Evolutionary conservation across 306 rosid species (phyloP), one percentile per base, ranked within the genome.

Genomic region (Lupinus albus): DNA sequence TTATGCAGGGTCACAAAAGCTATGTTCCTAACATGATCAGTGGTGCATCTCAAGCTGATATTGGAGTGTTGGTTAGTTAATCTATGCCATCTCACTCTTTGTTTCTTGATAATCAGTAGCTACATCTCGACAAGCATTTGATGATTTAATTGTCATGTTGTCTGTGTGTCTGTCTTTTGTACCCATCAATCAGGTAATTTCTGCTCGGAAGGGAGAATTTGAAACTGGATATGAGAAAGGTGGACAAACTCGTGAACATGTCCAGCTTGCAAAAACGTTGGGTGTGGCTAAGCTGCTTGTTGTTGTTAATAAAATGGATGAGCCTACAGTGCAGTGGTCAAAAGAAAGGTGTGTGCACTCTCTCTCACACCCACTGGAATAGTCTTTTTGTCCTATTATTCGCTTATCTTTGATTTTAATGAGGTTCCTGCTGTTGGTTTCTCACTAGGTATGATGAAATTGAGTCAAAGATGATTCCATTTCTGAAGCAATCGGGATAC

Each of bases 171-270:
- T 42, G 6, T 36, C 48, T 15, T 30, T 18, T 70, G 9, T 61
- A 42, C 17, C 68, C 70, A 12, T 16, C 76, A 38, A 16, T 11
- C 55, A 94, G 99, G 97, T 94, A 54, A 91, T 94, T 67, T 94
- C 99, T 84, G 99, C 99, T 28, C 80, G 99, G 54, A 94, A 91
- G 80, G 99, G 99, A 49, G 99, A 94, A 78, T 94, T 94, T 72
- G 99, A 94, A 81, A 94, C 99, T 53, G 99, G 99, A 59, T 94
- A 86, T 68, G 99, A 94, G 91, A 89, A 86, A 72, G 99, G 99
- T 79, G 99, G 99, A 32, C 99, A 94, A 79, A 94, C 99, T 52
- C 97, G 99, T 74, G 99, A 94, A 56, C 99, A 94, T 39, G 99
- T 94, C 68, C 95, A 88, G 70, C 95, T 94, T 73, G 97, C 99